These are phyloP conservation scores for Leishmania tropica DNA, from an alignment of 208 protist genomes.

Conservation along the genomic window DNA sequence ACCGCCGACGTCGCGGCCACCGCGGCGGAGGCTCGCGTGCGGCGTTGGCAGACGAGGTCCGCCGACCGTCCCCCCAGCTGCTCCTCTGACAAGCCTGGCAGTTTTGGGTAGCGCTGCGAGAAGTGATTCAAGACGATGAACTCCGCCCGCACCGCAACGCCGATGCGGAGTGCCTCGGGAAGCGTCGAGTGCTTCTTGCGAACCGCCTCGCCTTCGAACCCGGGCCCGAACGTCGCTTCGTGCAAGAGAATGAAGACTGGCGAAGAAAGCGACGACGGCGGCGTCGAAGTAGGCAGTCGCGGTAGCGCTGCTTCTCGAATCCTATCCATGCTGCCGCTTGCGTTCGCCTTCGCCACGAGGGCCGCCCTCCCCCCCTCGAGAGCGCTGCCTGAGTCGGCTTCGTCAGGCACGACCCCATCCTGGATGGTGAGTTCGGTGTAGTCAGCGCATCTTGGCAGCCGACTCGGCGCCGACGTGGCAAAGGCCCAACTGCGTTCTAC, in stretches of 20 bases:
- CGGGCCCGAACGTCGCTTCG: slow-evolving; percentile 94
- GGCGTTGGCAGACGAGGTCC: slow-evolving; percentile 19
- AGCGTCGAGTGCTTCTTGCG: slow-evolving; percentile 91
- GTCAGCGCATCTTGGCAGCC: background rate
- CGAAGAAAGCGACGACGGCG: background rate
- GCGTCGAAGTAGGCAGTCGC: background rate
- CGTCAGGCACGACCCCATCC: background rate
- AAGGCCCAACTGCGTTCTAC: slow-evolving; percentile 67
- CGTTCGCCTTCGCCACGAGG: background rate
- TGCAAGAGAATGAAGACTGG: slow-evolving; percentile 86
- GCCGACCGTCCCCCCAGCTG: slow-evolving; percentile 44
- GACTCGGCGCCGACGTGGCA: slow-evolving; percentile 9
- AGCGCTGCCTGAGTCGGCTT: background rate
- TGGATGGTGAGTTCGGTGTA: background rate
- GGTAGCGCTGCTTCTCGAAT: background rate
- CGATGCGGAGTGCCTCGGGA: slow-evolving; percentile 79
- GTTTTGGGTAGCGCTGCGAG: slow-evolving; percentile 91
- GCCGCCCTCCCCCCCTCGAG: background rate
- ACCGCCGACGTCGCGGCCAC: background rate
- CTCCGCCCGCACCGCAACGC: slow-evolving; percentile 34
- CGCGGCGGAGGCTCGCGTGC: background rate
- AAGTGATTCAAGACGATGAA: slow-evolving; percentile 92
- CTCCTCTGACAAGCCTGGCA: slow-evolving; percentile 63
- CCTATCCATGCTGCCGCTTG: background rate
- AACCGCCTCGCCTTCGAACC: slow-evolving; percentile 78